Base-by-base conservation (phyloP, 108 stramenopile genomes). In the Skeletonema menzelii region DNA sequence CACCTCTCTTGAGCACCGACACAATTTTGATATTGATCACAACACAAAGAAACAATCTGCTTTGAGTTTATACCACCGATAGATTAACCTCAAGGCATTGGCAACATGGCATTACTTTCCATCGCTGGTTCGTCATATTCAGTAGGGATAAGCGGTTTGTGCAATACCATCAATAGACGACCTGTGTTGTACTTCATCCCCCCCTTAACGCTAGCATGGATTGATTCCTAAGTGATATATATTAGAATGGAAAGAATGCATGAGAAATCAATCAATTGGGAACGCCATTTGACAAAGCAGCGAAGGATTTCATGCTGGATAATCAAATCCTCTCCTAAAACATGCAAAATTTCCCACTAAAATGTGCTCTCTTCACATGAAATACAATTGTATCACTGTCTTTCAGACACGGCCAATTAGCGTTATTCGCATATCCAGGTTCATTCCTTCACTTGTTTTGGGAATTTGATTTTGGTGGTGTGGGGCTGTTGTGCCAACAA, bases 181-280 rank as follows among this genome's bases (percentile, higher is more conserved):
- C 92, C 92, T 49, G 92, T 94, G 65, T 94, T 94, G 85, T 94
- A 94, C 71, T 91, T 91, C 88, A 91, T 94, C 0, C 92, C 92
- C 61, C 90, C 90, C 73, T 91, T 91, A 57, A 94, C 90, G 56
- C 88, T 89, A 64, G 90, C 90, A 42, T 94, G 92, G 62, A 91
- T 88, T 67, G 58, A 62, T 79, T 79, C 77, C 77, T 79, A 17
- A 28, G 27, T 22, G 49, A 8, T 7, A 14, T 17, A 69, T 28
- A 55, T 49, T 49, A 20, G 49, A 38, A 57, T 8, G 17, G 28
- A 42, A 26, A 8, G 61, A 31, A 17, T 61, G 59, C 49, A 60
- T 26, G 53, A 12, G 49, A 49, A 3, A 15, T 49, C 19, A 68
- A 61, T 38, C 34, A 17, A 15, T 14, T 46, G 28, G 20, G 24